phyloP scores from a whole-genome alignment of 2,329 filamentous ascomycete species.

The Scytalidium lignicola region DNA sequence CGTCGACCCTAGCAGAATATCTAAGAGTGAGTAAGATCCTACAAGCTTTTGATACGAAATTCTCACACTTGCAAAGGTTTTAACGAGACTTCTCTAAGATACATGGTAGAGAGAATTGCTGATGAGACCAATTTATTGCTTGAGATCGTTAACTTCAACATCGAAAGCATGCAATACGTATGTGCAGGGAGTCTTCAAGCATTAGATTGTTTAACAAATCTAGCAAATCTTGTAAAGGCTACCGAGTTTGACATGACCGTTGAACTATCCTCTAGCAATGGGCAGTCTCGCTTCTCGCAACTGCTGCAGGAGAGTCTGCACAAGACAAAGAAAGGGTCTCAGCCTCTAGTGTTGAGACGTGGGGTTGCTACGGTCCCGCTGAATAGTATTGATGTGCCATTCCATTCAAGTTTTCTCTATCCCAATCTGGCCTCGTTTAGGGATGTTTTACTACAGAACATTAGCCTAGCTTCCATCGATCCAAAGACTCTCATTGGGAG shows the following conservation, averaged over 20 bases:
- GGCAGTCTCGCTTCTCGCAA: not conserved
- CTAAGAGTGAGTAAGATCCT: conserved; percentile 53
- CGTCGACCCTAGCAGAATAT: conserved; percentile 93
- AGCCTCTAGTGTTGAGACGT: conserved; percentile 55
- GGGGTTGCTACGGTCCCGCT: conserved; percentile 26
- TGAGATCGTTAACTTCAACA: conserved; percentile 98
- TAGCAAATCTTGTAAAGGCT: no score
- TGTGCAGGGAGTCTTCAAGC: conserved; percentile 26
- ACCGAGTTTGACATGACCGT: no score
- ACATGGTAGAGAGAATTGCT: conserved; percentile 89
- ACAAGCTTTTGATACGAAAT: no score
- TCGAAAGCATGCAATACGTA: conserved; percentile 25
- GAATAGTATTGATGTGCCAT: conserved; percentile 29
- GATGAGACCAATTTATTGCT: conserved; percentile 89
- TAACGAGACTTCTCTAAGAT: conserved; percentile 91
- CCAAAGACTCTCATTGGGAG: conserved; percentile 24
- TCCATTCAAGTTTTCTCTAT: conserved; percentile 25
- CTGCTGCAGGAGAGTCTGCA: conserved; percentile 43
- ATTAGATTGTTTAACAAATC: conserved; percentile 33
- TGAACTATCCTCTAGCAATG: not conserved
- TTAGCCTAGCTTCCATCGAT: conserved; percentile 19
- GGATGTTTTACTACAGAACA: conserved; percentile 14
- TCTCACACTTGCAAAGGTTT: conserved; percentile 60
- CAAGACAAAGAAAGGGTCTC: conserved; percentile 54
- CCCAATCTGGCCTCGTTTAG: conserved; percentile 18